phyloP scores from a whole-genome alignment of 2,329 filamentous ascomycete genomes.

The Fusarium tupiense region DNA sequence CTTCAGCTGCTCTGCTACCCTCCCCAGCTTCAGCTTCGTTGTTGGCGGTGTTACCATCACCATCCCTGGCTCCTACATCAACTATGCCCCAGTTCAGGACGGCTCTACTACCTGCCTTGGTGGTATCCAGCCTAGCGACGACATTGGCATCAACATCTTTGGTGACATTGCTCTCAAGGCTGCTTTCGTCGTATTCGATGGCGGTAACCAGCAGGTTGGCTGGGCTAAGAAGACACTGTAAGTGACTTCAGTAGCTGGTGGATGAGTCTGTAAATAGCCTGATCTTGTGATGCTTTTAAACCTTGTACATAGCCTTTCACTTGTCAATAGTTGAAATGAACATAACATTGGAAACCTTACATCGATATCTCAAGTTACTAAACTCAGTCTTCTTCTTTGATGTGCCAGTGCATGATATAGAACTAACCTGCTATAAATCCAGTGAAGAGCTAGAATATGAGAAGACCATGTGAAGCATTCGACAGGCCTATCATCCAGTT shows the following conservation, averaged over 20 bases:
- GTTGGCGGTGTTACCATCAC: constrained; percentile 68
- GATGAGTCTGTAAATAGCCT: neutral
- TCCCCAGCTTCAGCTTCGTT: constrained; percentile 63
- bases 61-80: constrained; percentile 64
- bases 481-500: accelerated
- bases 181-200: constrained; percentile 67
- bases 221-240: constrained; percentile 32
- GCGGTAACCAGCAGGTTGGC: constrained; percentile 34
- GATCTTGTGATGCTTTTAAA: neutral
- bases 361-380: accelerated
- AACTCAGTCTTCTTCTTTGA: accelerated
- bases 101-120: constrained; percentile 70
- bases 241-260: neutral
- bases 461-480: accelerated
- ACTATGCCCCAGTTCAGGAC: constrained; percentile 57
- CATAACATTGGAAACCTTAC: neutral
- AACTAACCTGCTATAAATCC: accelerated
- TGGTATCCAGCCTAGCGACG: constrained; percentile 68
- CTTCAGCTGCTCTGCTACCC: constrained; percentile 56
- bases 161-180: constrained; percentile 71
- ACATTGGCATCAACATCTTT: constrained; percentile 64
- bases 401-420: neutral
- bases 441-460: accelerated
- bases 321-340: neutral
- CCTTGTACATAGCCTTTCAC: neutral